These are phyloP conservation scores for Lodderomyces metapsilosis DNA, from an alignment of 1,139 yeast species.

Conservation along the genomic window DNA sequence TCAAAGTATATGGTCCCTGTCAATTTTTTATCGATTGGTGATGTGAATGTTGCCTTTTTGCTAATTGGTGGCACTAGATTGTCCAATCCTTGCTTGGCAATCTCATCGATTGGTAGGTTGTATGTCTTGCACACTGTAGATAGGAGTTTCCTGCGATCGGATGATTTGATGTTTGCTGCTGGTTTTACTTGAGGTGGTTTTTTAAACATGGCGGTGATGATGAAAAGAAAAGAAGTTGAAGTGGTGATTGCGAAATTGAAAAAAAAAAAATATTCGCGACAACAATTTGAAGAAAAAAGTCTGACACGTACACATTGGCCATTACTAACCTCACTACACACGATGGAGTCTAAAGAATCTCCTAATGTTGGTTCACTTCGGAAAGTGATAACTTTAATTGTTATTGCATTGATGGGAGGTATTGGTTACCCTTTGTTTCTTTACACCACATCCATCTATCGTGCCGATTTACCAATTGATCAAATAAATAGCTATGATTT, in stretches of 20 bases:
- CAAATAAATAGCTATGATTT: constrained; percentile 45
- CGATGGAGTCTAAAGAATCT: constrained; percentile 8
- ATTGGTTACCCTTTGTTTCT: constrained; percentile 80
- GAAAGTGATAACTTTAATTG: constrained; percentile 24
- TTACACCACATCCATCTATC: constrained; percentile 65
- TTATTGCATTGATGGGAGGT: constrained; percentile 29
- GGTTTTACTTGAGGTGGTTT: constrained; percentile 70
- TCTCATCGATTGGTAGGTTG: constrained; percentile 40
- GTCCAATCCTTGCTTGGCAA: constrained; percentile 47
- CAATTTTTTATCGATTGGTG: constrained; percentile 40
- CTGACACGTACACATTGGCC: neutral
- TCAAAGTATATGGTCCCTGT: constrained; percentile 68
- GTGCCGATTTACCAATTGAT: constrained; percentile 69
- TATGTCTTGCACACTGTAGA: constrained; percentile 46
- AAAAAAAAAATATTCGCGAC: neutral
- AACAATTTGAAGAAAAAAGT: neutral
- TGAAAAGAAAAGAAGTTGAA: constrained; percentile 1
- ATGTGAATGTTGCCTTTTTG: constrained; percentile 65
- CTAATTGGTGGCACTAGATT: constrained; percentile 57
- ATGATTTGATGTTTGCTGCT: constrained; percentile 73
- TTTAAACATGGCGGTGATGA: constrained; percentile 50
- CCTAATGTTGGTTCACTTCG: constrained; percentile 5
- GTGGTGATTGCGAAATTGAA: constrained; percentile 2
- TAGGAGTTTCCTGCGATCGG: constrained; percentile 70
- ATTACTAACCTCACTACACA: neutral